phyloP scores from a whole-genome alignment of 352 stramenopile species.

The Phytophthora idaei region DNA sequence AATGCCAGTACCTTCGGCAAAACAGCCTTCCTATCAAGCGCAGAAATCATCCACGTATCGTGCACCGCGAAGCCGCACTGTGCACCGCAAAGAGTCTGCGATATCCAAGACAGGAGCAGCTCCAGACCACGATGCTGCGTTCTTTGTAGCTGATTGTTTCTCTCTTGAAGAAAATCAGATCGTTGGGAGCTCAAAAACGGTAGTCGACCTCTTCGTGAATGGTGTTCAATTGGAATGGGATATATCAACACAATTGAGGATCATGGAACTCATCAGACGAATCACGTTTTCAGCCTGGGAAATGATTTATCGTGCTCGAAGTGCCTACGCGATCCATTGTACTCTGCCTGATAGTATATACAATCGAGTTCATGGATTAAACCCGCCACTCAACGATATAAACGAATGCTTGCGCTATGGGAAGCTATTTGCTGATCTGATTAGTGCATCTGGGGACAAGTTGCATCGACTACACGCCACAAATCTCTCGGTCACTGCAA shows the following conservation, averaged over 20 bases:
- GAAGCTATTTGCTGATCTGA: conserved; percentile 43
- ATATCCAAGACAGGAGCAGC: neutral
- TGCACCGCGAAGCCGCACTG: conserved; percentile 7
- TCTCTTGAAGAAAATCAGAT: conserved; percentile 75
- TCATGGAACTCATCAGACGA: conserved; percentile 65
- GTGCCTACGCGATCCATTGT: conserved; percentile 57
- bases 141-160: conserved; percentile 63
- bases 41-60: conserved; percentile 23
- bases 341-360: conserved; percentile 58
- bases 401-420: conserved; percentile 47
- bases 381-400: conserved; percentile 52
- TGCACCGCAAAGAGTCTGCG: neutral
- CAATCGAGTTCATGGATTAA: conserved; percentile 64
- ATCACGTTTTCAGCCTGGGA: conserved; percentile 79
- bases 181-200: conserved; percentile 38
- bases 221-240: conserved; percentile 54
- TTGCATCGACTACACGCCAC: conserved; percentile 67
- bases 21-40: conserved; percentile 1
- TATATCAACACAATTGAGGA: conserved; percentile 57
- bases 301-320: conserved; percentile 77
- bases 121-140: conserved; percentile 19
- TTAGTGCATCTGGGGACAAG: conserved; percentile 70
- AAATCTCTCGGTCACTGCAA: conserved; percentile 48
- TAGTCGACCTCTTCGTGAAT: conserved; percentile 77
- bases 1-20: conserved; percentile 2